A percentile compares a stretch with the other conserved stretches of the same genome.
These are phyloP conservation scores for Bidens hawaiensis DNA, from an alignment of 140 eudicot species.

Conservation along the genomic window DNA sequence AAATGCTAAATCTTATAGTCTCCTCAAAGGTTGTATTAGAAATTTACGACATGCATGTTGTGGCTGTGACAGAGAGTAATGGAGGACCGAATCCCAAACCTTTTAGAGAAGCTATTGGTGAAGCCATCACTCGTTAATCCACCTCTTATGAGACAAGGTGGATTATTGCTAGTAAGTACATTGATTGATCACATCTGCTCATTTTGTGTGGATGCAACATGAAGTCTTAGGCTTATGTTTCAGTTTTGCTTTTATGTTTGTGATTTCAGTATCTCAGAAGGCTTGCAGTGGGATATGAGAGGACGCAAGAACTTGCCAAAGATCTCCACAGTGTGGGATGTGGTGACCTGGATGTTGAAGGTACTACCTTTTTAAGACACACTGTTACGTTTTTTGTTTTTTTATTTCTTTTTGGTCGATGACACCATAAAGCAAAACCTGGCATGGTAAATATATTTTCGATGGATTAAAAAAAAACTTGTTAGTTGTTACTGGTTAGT, in stretches of 20 bases:
- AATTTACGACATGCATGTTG: constrained; percentile 6
- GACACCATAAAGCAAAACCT: constrained; percentile 1
- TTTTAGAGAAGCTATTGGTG: constrained; percentile 66
- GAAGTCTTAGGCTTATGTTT: too few relatives aligned
- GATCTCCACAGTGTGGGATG: constrained; percentile 71
- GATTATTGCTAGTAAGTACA: constrained; percentile 63
- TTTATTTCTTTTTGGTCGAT: constrained; percentile 2
- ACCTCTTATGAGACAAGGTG: constrained; percentile 74
- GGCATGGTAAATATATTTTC: not conserved
- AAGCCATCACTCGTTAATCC: constrained; percentile 76
- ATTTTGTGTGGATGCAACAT: not conserved
- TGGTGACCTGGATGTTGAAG: constrained; percentile 92
- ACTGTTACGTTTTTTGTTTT: not conserved
- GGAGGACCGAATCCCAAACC: constrained; percentile 77
- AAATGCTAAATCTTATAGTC: not conserved
- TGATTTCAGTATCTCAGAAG: constrained; percentile 45
- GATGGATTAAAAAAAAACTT: not conserved
- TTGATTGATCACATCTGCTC: not conserved
- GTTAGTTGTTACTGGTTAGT: not conserved
- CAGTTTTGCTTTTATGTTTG: not conserved
- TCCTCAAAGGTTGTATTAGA: constrained; percentile 5
- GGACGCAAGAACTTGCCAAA: constrained; percentile 76
- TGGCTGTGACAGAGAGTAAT: constrained; percentile 57
- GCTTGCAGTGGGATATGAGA: constrained; percentile 81
- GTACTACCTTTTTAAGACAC: constrained; percentile 25